Conservation (phyloP, 805 yeast genomes). For the Suhomyces prunicola region DNA sequence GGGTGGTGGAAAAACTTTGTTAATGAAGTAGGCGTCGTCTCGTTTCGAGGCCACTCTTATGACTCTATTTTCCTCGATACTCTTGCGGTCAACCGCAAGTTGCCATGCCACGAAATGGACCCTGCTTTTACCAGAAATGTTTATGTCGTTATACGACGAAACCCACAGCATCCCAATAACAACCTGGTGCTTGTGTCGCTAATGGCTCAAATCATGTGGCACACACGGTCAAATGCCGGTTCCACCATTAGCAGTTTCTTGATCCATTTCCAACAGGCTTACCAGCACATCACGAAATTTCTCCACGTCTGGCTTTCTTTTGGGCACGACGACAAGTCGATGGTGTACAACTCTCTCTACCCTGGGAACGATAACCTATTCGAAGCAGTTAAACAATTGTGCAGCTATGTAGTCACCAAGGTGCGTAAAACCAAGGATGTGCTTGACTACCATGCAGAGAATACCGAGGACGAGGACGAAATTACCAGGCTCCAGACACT, state of each 20-base stretch:
- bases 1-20: slow-evolving; percentile 32
- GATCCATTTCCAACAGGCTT: neutral
- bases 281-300: neutral
- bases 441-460: neutral
- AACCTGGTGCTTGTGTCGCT: slow-evolving; percentile 18
- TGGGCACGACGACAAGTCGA: slow-evolving; percentile 2
- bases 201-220: slow-evolving; percentile 13
- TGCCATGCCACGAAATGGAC: neutral
- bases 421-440: slow-evolving; percentile 1
- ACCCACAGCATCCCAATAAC: slow-evolving; percentile 18
- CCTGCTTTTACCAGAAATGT: neutral
- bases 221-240: slow-evolving; percentile 3
- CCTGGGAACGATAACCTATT: slow-evolving; percentile 29
- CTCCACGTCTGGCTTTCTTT: slow-evolving; percentile 19
- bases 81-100: slow-evolving; percentile 15
- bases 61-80: slow-evolving; percentile 24
- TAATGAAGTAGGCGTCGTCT: slow-evolving; percentile 1
- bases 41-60: slow-evolving; percentile 7
- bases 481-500: neutral
- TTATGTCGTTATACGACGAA: slow-evolving; percentile 8
- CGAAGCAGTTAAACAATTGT: slow-evolving; percentile 11
- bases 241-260: neutral
- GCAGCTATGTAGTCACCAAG: slow-evolving; percentile 7
- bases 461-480: neutral
- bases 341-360: slow-evolving; percentile 24